These are phyloP conservation scores for Calonectria naviculata DNA, from an alignment of 2,329 filamentous ascomycete genomes.

Conservation along the genomic window DNA sequence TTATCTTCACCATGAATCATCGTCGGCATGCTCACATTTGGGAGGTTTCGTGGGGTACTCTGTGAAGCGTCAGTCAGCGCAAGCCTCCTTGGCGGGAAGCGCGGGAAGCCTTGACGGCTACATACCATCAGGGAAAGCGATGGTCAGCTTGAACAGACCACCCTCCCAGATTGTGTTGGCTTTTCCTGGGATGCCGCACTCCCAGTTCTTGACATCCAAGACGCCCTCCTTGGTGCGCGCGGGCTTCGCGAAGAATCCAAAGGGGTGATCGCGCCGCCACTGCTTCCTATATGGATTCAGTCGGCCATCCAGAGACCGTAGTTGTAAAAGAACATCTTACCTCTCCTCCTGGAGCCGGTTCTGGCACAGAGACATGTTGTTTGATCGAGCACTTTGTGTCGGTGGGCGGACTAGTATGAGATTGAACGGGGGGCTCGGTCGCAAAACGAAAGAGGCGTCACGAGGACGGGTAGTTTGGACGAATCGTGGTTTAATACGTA, in stretches of 20 bases:
- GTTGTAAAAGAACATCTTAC: conserved; percentile 57
- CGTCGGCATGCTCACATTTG: conserved; percentile 77
- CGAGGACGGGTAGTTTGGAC: conserved; percentile 17
- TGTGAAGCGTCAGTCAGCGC: conserved; percentile 50
- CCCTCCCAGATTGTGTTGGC: conserved; percentile 98
- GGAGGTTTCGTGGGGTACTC: conserved; percentile 99
- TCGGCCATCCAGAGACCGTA: background rate
- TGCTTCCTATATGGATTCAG: conserved; percentile 75
- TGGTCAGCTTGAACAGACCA: conserved; percentile 94
- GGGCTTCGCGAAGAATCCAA: conserved; percentile 96
- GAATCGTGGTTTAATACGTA: conserved; percentile 7
- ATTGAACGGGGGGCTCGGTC: conserved; percentile 9
- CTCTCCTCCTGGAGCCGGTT: conserved; percentile 91
- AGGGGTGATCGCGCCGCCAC: conserved; percentile 97
- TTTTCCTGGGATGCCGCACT: conserved; percentile 95
- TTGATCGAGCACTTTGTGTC: conserved; percentile 1
- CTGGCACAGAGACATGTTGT: conserved; percentile 84
- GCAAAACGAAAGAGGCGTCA: conserved; percentile 19
- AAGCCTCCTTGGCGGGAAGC: conserved; percentile 9
- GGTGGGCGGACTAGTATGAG: background rate
- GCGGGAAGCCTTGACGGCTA: conserved; percentile 7
- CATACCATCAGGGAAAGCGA: conserved; percentile 93
- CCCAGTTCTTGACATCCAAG: conserved; percentile 94
- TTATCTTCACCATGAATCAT: background rate
- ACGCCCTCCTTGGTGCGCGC: conserved; percentile 81